These are phyloP conservation scores for Penicillium psychrofluorescens DNA, from an alignment of 495 filamentous ascomycete species.

Conservation along the genomic window DNA sequence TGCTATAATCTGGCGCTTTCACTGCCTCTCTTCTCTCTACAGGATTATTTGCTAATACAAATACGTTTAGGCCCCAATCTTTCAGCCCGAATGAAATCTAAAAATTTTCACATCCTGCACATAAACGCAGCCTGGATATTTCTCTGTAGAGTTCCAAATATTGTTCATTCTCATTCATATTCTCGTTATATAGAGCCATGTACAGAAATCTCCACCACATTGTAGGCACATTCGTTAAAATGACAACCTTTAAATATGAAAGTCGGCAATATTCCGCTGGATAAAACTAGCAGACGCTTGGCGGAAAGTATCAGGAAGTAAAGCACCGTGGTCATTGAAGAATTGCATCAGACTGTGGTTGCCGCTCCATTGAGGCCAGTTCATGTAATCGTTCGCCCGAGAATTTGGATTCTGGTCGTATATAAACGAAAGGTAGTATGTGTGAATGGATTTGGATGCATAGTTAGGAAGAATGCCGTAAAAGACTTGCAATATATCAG, in stretches of 20 bases:
- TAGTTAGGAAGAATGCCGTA: constrained; percentile 55
- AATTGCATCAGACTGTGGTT: constrained; percentile 52
- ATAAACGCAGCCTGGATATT: too few species aligned
- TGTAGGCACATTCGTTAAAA: too few species aligned
- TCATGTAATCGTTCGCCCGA: constrained; percentile 21
- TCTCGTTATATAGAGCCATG: not conserved
- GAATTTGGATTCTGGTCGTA: constrained; percentile 59
- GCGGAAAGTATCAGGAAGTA: constrained; percentile 56
- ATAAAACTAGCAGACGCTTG: constrained; percentile 41
- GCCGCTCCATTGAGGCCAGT: constrained; percentile 58
- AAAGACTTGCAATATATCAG: constrained; percentile 60
- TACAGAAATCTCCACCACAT: too few species aligned
- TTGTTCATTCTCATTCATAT: too few species aligned
- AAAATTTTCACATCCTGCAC: too few species aligned
- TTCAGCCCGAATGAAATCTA: too few species aligned
- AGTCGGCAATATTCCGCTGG: constrained; percentile 27
- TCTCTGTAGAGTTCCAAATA: too few species aligned
- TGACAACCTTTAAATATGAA: constrained; percentile 39
- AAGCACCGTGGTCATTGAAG: constrained; percentile 28
- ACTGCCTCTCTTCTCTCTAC: too few species aligned
- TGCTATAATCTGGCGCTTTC: too few species aligned
- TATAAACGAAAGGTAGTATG: constrained; percentile 60
- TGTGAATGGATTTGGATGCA: constrained; percentile 49
- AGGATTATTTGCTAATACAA: too few species aligned
- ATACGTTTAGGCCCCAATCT: too few species aligned